Percentiles rank a stretch among this genome's conserved stretches.
phyloP scores from a whole-genome alignment of 2,329 filamentous ascomycete genomes.

The Arthroderma uncinatum region DNA sequence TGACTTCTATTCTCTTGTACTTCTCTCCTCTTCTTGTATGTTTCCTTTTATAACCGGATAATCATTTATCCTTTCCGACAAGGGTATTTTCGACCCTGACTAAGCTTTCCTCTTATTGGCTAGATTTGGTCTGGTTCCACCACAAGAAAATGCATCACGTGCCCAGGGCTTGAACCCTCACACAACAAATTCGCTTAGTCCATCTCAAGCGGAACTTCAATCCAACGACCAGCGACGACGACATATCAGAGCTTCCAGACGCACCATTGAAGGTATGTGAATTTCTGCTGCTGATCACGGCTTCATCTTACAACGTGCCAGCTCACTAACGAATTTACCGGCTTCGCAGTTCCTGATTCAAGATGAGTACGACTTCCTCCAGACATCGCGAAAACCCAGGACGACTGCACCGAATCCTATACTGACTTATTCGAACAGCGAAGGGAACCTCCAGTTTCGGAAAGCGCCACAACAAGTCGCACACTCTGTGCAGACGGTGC shows the following conservation, averaged over 20 bases:
- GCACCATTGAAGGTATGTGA: conserved; percentile 33
- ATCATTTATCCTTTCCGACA: neutral
- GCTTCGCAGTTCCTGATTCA: conserved; percentile 40
- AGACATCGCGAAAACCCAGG: conserved; percentile 13
- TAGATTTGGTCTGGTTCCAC: too few species aligned
- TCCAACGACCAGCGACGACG: conserved; percentile 34
- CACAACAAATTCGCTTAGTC: conserved; percentile 35
- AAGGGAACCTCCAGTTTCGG: conserved; percentile 63
- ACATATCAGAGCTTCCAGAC: conserved; percentile 35
- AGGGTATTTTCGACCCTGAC: neutral
- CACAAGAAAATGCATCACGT: neutral
- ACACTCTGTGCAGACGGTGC: conserved; percentile 96
- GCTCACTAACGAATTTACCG: neutral
- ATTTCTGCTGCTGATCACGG: conserved; percentile 4
- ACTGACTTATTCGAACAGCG: conserved; percentile 45
- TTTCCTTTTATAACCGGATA: neutral
- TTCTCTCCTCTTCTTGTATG: neutral
- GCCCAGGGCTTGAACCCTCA: conserved; percentile 26
- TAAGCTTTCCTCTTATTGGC: too few species aligned
- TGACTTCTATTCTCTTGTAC: neutral
- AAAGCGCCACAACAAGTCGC: conserved; percentile 94
- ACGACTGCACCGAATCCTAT: conserved; percentile 10
- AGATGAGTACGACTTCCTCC: conserved; percentile 45
- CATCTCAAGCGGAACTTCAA: conserved; percentile 27
- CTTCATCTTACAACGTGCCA: neutral